These are phyloP conservation scores for Ambrosia artemisiifolia DNA, from an alignment of 129 eudicot species.

Conservation along the genomic window DNA sequence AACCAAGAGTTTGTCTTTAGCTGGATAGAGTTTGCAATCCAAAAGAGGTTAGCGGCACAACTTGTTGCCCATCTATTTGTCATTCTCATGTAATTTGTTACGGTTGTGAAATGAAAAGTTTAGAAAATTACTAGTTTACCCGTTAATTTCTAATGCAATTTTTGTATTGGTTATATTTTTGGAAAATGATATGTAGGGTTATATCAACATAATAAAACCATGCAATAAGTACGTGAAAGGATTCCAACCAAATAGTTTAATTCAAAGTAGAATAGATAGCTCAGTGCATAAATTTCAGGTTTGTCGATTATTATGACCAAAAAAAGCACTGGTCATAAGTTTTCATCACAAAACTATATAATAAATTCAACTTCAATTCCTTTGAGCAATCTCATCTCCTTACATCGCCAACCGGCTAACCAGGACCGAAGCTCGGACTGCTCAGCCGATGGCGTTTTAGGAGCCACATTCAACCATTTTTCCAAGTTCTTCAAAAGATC, in stretches of 20 bases:
- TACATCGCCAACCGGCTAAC: conserved; percentile 42
- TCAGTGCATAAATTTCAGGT: neutral
- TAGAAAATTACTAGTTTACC: neutral
- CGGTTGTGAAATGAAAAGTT: neutral
- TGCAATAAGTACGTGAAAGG: neutral
- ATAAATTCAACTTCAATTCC: conserved; percentile 10
- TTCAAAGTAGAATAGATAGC: neutral
- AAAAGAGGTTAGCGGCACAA: too few relatives aligned
- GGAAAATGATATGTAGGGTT: neutral
- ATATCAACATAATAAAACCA: neutral
- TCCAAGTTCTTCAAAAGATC: conserved; percentile 31
- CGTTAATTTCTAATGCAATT: neutral
- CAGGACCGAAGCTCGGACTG: conserved; percentile 41
- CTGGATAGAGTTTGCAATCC: too few relatives aligned
- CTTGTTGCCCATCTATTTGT: too few relatives aligned
- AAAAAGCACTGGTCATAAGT: conserved; percentile 27
- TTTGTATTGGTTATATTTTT: neutral
- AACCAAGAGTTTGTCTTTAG: too few relatives aligned
- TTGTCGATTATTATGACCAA: conserved; percentile 15
- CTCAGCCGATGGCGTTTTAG: conserved; percentile 37
- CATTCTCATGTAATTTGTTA: too few relatives aligned
- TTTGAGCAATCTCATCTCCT: conserved; percentile 25
- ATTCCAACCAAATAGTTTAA: neutral
- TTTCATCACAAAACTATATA: conserved; percentile 23
- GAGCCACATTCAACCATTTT: conserved; percentile 22